Evolutionary conservation across 2,329 filamentous ascomycete genomes (phyloP).

Genomic region (Penicillium frequentans): DNA sequence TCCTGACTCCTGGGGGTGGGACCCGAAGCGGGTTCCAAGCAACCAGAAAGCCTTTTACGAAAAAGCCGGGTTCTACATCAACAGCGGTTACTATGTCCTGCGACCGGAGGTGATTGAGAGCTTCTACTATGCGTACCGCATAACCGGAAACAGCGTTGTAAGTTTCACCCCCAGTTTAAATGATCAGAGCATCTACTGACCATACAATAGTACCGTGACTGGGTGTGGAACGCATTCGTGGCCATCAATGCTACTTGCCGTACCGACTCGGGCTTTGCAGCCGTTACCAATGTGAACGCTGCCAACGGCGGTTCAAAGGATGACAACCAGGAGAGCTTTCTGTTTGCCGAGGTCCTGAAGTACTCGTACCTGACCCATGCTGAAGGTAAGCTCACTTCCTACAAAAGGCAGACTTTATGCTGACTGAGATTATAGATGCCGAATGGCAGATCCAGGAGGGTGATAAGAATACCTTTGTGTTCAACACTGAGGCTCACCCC

Average conservation of each 20-base stretch:
- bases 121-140: constrained; percentile 82
- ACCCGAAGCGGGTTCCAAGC: constrained; percentile 49
- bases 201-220: constrained; percentile 65
- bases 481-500: constrained; percentile 67
- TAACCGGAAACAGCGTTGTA: constrained; percentile 66
- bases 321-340: constrained; percentile 83
- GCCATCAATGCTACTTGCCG: constrained; percentile 65
- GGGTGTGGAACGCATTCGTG: constrained; percentile 77
- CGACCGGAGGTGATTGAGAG: constrained; percentile 81
- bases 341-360: constrained; percentile 85
- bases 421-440: constrained; percentile 48
- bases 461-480: constrained; percentile 56
- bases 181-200: constrained; percentile 7
- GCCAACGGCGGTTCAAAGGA: constrained; percentile 59
- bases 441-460: constrained; percentile 56
- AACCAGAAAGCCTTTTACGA: constrained; percentile 62
- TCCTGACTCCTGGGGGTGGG: constrained; percentile 70
- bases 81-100: constrained; percentile 61
- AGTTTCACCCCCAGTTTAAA: not conserved
- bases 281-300: constrained; percentile 65
- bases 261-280: constrained; percentile 66
- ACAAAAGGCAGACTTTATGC: not conserved
- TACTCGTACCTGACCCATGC: constrained; percentile 74
- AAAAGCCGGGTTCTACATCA: constrained; percentile 71
- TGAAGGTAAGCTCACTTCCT: constrained; percentile 25